Evolutionary conservation across 73 alveolate genomes (phyloP), one percentile per base, ranked within the genome.

Genomic region (Breviolum minutum): DNA sequence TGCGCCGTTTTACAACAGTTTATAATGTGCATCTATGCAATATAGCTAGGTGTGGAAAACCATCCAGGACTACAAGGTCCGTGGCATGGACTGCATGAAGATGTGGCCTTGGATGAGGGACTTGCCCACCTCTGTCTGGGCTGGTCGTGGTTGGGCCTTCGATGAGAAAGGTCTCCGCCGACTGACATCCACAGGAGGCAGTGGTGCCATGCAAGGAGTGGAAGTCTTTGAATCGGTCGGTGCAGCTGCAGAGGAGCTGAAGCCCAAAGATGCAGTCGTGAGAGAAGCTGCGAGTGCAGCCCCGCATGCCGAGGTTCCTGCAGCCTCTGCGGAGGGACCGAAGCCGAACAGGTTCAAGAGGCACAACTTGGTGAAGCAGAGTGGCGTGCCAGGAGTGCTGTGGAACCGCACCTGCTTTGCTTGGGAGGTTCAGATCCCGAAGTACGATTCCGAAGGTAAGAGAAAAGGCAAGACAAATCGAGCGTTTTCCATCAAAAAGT

Each of bases 71-170:
- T 9, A 22, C 12, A 19, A 81, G 74, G 71, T 17, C 71, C 92
- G 92, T 17, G 92, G 71, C 14, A 30, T 61, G 40, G 92, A 83
- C 40, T 19, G 29, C 48, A 83, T 83, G 92, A 83, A 83, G 92
- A 83, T 83, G 92, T 83, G 92, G 92, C 92, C 92, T 17, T 83
- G 92, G 92, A 83, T 83, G 92, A 48, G 73, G 74, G 92, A 83
- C 76, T 71, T 83, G 26, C 92, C 92, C 0, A 83, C 74, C 22
- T 61, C 48, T 10, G 29, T 61, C 14, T 83, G 92, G 92, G 92
- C 92, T 61, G 92, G 92, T 61, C 70, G 66, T 11, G 92, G 92
- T 71, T 83, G 92, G 92, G 71, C 66, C 54, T 26, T 48, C 74
- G 92, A 48, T 54, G 92, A 83, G 92, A 61, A 54, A 26, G 92